A percentile compares a stretch with the other conserved stretches of the same genome.
These are phyloP conservation scores for Colletotrichum sp. DNA, from an alignment of 2,329 filamentous ascomycete genomes.

Conservation along the genomic window DNA sequence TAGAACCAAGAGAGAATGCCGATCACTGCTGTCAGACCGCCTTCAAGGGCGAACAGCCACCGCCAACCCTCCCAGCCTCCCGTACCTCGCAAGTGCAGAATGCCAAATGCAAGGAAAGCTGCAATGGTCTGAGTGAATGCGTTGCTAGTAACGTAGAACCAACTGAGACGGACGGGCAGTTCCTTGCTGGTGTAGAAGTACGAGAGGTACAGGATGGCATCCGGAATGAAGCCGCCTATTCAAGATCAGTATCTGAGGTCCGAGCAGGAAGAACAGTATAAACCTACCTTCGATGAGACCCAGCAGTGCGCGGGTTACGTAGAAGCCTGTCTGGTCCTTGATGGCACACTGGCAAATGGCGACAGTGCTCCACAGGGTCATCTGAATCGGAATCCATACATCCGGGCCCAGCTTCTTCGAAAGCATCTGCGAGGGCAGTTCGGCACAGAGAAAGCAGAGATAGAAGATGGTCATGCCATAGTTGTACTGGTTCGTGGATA, in stretches of 20 bases:
- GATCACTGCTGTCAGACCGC: conserved; percentile 49
- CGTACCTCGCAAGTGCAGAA: conserved; percentile 53
- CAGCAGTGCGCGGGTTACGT: conserved; percentile 37
- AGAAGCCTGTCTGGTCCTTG: conserved; percentile 31
- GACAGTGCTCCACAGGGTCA: conserved; percentile 37
- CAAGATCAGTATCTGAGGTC: neutral
- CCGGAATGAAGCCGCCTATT: conserved; percentile 27
- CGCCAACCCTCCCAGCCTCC: conserved; percentile 59
- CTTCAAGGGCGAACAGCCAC: conserved; percentile 52
- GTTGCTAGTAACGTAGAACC: conserved; percentile 69
- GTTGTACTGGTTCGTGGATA: conserved; percentile 48
- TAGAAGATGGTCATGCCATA: conserved; percentile 55
- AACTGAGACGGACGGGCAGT: conserved; percentile 66
- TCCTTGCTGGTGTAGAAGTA: conserved; percentile 75
- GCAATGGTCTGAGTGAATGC: conserved; percentile 50
- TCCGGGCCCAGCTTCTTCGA: conserved; percentile 54
- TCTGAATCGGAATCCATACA: conserved; percentile 54
- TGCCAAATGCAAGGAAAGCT: conserved; percentile 58
- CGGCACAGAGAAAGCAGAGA: conserved; percentile 53
- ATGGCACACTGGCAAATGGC: conserved; percentile 37
- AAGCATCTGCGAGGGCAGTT: conserved; percentile 58
- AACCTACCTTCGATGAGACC: conserved; percentile 58
- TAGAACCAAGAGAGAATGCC: conserved; percentile 45
- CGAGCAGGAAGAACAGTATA: conserved; percentile 48
- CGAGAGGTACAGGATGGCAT: conserved; percentile 48